Evolutionary conservation across 495 filamentous ascomycete species (phyloP), one percentile per base, ranked within the genome.

Genomic region (Acidomyces sp.): DNA sequence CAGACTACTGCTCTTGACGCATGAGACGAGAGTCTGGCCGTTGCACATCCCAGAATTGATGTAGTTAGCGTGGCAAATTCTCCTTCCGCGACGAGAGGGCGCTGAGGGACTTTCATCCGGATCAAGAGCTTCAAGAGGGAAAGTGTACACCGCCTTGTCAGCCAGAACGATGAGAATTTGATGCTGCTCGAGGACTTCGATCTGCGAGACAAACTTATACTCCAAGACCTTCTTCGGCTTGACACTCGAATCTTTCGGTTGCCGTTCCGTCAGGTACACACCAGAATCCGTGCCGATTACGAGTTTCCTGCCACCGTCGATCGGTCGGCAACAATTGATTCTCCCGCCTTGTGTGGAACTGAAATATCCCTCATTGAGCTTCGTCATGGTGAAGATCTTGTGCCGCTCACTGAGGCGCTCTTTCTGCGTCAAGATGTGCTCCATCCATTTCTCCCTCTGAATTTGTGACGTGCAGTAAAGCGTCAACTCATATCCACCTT

Each of bases 21-120:
- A 86, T 59, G 86, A 94, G 15, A 99, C 88, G 26, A 96, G 68
- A 57, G 96, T 92, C 34, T 87, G 75, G 35, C 92, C 88, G 17
- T 93, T 71, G 56, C 90, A 95, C 49, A 95, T 87, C 18, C 92
- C 92, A 32, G 84, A 78, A 60, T 87, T 93, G 77, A 99, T 96
- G 64, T 95, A 96, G 62, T 88, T 94, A 58, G 86, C 88, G 62
- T 93, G 85, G 46, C 81, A 86, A 53, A 99, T 95, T 67, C 94
- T 94, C 68, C 88, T 92, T n/a, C 85, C 82, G 15, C 85, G 69
- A 56, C 93, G 94, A 12, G 78, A 68, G 23, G 78, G 64, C 30
- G 77, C 78, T 32, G 19, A 28, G 17, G 71, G 72, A 26, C 64
- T 64, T 53, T 96, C 90, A 37, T 77, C 75, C 3, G 80, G 71